These are phyloP conservation scores for Agroathelia rolfsii DNA, from an alignment of 1,284 basidiomycete species.

Conservation along the genomic window DNA sequence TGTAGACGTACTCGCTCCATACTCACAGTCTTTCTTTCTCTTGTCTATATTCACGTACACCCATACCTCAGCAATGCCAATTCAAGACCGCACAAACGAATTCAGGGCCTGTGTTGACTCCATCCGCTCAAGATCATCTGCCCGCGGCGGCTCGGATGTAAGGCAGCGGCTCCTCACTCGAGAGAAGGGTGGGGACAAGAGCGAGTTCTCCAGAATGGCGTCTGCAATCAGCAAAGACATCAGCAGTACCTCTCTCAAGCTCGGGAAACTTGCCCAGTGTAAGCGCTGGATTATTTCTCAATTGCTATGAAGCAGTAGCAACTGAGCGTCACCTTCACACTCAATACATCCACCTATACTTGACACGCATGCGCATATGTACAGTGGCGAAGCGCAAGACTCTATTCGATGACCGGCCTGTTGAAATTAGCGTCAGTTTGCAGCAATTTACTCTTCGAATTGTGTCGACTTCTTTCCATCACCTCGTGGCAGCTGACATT, in stretches of 20 bases:
- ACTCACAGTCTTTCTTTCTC: slow-evolving; percentile 6
- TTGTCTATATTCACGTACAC: slow-evolving; percentile 3
- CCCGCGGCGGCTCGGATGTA: slow-evolving; percentile 40
- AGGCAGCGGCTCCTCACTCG: slow-evolving; percentile 58
- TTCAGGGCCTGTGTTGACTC: slow-evolving; percentile 79
- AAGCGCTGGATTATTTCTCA: slow-evolving; percentile 24
- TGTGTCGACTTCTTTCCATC: slow-evolving; percentile 2
- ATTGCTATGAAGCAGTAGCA: too few species aligned
- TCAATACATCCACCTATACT: too few species aligned
- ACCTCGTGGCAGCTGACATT: too few species aligned
- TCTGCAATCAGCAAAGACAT: slow-evolving; percentile 91
- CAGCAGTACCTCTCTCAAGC: slow-evolving; percentile 79
- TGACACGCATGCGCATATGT: too few species aligned
- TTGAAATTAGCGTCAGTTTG: slow-evolving; percentile 84
- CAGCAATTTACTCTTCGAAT: slow-evolving; percentile 7
- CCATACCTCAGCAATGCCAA: slow-evolving; percentile 43
- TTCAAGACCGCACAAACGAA: slow-evolving; percentile 78
- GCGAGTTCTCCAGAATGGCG: slow-evolving; percentile 90
- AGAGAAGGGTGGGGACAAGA: slow-evolving; percentile 46
- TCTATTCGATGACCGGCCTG: slow-evolving; percentile 95
- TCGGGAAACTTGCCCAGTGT: slow-evolving; percentile 94
- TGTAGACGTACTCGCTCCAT: too few species aligned
- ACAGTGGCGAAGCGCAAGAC: slow-evolving; percentile 98
- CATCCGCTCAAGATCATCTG: slow-evolving; percentile 64
- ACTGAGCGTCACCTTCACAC: too few species aligned